A percentile compares a stretch with the other conserved stretches of the same genome.
phyloP scores from a whole-genome alignment of 2,329 filamentous ascomycete species.

The Stylonectria norvegica region DNA sequence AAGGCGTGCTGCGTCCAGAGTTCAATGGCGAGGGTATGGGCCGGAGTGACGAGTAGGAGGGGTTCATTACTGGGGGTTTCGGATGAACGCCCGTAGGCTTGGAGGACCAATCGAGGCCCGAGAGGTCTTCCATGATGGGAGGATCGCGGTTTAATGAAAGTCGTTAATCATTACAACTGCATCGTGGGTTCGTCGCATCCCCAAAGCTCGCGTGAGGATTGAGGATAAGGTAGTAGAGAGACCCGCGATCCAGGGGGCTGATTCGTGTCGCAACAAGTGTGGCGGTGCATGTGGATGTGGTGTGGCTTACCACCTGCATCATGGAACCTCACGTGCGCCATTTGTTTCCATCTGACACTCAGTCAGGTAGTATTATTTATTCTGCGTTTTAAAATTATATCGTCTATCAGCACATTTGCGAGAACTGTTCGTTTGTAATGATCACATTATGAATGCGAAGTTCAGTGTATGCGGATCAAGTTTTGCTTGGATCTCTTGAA shows the following conservation, averaged over 20 bases:
- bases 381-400: no score
- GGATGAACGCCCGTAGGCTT: constrained; percentile 35
- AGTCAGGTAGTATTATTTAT: no score
- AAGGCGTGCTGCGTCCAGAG: constrained; percentile 55
- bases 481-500: no score
- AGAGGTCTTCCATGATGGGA: constrained; percentile 58
- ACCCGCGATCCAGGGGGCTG: constrained; percentile 22
- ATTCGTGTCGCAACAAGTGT: constrained; percentile 21
- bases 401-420: no score
- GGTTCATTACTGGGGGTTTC: constrained; percentile 41
- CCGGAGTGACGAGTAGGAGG: constrained; percentile 49
- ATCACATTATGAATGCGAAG: no score
- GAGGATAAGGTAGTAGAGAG: constrained; percentile 1
- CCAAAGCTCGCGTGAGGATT: constrained; percentile 10
- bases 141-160: constrained; percentile 18
- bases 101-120: constrained; percentile 57
- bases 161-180: constrained; percentile 25
- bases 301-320: no score
- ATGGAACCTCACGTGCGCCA: no score
- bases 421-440: no score
- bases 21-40: constrained; percentile 54
- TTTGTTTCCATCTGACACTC: no score
- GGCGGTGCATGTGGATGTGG: constrained; percentile 19
- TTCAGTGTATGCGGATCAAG: no score
- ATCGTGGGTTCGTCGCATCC: constrained; percentile 20